Evolutionary conservation across 495 filamentous ascomycete genomes (phyloP).

Genomic region (Trichoderma asperelloides): DNA sequence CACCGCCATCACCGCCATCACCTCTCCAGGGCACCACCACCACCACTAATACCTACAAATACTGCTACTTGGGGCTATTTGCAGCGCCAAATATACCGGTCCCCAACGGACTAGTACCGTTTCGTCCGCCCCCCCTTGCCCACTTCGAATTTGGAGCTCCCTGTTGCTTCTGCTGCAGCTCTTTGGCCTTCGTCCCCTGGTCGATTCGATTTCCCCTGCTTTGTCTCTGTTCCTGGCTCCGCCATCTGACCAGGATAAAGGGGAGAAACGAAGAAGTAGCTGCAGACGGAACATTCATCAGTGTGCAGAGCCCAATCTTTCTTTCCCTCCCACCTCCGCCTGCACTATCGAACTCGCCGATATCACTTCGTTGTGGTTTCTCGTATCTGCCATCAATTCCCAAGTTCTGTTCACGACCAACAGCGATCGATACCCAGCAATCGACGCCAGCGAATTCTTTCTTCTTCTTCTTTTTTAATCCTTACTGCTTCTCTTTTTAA

Average conservation of each 20-base stretch:
- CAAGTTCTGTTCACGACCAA: not conserved
- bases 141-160: slow-evolving; percentile 2
- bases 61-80: not conserved
- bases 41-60: not conserved
- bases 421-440: not conserved
- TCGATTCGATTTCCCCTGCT: not conserved
- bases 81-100: not conserved
- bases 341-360: not conserved
- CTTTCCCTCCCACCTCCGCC: not conserved
- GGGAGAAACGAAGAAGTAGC: not conserved
- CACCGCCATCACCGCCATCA: not conserved
- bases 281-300: slow-evolving; percentile 4
- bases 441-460: not conserved
- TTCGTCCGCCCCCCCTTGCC: not conserved
- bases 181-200: not conserved
- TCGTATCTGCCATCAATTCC: not conserved
- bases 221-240: slow-evolving; percentile 5
- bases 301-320: slow-evolving; percentile 5
- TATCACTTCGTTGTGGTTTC: not conserved
- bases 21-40: not conserved
- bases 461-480: not conserved
- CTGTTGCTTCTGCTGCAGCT: not conserved
- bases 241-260: slow-evolving; percentile 4
- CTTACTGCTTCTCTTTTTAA: not conserved
- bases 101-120: not conserved